Evolutionary conservation across 2,329 filamentous ascomycete genomes (phyloP), one percentile per base, ranked within the genome.

Genomic region (Trichoderma pleuroti): DNA sequence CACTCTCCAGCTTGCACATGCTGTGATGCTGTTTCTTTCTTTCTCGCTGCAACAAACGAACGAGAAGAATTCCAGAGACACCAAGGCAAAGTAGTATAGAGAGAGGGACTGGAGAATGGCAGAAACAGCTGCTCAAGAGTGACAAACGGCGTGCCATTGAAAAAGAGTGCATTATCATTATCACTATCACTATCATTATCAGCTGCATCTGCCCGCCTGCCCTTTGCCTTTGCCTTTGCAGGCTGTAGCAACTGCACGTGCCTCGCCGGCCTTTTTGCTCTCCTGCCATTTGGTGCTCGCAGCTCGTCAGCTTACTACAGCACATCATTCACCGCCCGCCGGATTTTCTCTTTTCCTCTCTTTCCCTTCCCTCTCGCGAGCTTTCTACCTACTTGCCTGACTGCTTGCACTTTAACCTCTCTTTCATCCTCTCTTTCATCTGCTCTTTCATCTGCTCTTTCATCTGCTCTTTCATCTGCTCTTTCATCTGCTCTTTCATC

Each of bases 231-330:
- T 30, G 7, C 26, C 18, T 42, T 42, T 42, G 16, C 39, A 64
- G 42, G 49, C 16, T n/a, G 62, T 49, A 56, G 62, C 6, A 16
- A 11, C 21, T 56, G 67, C 67, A 62, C 67, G 57, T 70, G 67
- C 67, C 46, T 34, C 28, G 59, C 67, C 67, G 8, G 24, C 67
- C 42, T 39, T 60, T 7, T 11, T 52, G 56, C 24, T 70, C 52
- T 28, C 26, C 49, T 57, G 52, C 52, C 12, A 8, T 39, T 16
- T 26, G 26, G 21, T 56, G 10, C 28, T 63, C 56, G 36, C 61
- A 18, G 30, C 57, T 61, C 66, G 21, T 11, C n/a, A 10, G n/a
- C n/a, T n/a, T n/a, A 9, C 18, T 26, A 8, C 4, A 32, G 11
- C 57, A 28, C 26, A 28, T 5, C 26, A 24, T 56, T 70, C 52